phyloP scores from a whole-genome alignment of 2,329 filamentous ascomycete genomes.

The Colletotrichum tabaci region DNA sequence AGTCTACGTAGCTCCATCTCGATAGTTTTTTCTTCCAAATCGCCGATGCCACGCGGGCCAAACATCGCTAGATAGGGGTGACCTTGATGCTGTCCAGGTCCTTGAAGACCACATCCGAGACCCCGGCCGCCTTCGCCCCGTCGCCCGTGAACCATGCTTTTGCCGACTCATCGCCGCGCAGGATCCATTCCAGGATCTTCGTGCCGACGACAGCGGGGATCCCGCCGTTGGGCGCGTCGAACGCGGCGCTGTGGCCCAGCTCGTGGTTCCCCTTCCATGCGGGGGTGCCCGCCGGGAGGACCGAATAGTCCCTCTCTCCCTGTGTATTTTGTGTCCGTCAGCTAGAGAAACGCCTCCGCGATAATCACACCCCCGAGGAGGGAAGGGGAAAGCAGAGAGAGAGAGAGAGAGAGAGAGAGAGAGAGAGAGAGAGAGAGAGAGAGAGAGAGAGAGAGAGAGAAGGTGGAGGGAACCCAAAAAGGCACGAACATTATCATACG shows the following conservation, averaged over 20 bases:
- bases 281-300: conserved; percentile 9
- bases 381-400: too few species aligned
- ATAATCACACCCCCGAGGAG: too few species aligned
- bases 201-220: conserved; percentile 16
- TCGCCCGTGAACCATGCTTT: conserved; percentile 23
- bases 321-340: neutral
- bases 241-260: conserved; percentile 29
- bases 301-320: conserved; percentile 31
- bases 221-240: conserved; percentile 20
- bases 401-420: too few species aligned
- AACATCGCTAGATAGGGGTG: conserved; percentile 14
- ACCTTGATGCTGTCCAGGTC: conserved; percentile 22
- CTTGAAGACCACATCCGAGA: conserved; percentile 3
- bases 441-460: too few species aligned
- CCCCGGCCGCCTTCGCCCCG: neutral
- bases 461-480: too few species aligned
- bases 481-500: conserved; percentile 4
- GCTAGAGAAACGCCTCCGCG: too few species aligned
- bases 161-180: conserved; percentile 22
- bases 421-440: too few species aligned
- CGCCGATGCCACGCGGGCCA: too few species aligned
- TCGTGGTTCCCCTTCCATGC: conserved; percentile 31
- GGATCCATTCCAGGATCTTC: conserved; percentile 23
- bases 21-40: too few species aligned
- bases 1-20: too few species aligned